Conservation (phyloP, 176 grass and related monocot species). For the Guadua angustifolia region DNA sequence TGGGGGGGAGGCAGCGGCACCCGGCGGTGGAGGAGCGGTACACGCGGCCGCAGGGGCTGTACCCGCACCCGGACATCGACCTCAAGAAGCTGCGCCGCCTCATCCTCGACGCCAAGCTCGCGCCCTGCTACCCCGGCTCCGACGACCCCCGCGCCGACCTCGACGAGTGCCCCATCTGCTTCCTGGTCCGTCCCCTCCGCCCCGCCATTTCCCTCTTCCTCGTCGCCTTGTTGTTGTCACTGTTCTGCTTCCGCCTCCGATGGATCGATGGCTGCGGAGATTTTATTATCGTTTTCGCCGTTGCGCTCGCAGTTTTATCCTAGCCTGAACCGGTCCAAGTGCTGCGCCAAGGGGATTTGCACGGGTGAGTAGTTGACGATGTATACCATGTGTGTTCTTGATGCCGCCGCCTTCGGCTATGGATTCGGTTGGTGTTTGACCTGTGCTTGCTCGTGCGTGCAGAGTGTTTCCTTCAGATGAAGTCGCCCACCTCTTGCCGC, state of each 20-base stretch:
- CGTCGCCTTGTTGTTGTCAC: neutral
- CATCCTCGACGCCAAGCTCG: slow-evolving; percentile 90
- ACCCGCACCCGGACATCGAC: slow-evolving; percentile 84
- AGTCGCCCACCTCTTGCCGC: slow-evolving; percentile 62
- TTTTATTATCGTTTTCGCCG: neutral
- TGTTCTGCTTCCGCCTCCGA: too few species aligned
- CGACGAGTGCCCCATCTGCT: slow-evolving; percentile 97
- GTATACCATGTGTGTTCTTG: too few species aligned
- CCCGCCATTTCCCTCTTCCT: neutral
- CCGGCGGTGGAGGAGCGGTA: slow-evolving; percentile 80
- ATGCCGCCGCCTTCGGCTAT: neutral
- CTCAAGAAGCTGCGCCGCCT: slow-evolving; percentile 83
- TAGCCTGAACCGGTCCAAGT: slow-evolving; percentile 87
- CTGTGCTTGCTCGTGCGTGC: slow-evolving; percentile 11
- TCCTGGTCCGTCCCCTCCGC: slow-evolving; percentile 55
- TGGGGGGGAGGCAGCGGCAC: slow-evolving; percentile 46
- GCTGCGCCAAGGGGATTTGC: slow-evolving; percentile 92
- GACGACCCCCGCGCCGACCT: slow-evolving; percentile 71
- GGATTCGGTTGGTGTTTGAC: slow-evolving; percentile 8
- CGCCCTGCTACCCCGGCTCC: slow-evolving; percentile 76
- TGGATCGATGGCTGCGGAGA: neutral
- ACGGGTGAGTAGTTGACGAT: slow-evolving; percentile 60
- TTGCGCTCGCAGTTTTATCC: slow-evolving; percentile 68
- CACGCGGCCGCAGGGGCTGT: slow-evolving; percentile 90
- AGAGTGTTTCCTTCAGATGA: slow-evolving; percentile 99